A percentile compares a stretch with the other conserved stretches of the same genome.
Conservation (phyloP, 2,329 filamentous ascomycete species). For the Aspergillus sclerotialis region DNA sequence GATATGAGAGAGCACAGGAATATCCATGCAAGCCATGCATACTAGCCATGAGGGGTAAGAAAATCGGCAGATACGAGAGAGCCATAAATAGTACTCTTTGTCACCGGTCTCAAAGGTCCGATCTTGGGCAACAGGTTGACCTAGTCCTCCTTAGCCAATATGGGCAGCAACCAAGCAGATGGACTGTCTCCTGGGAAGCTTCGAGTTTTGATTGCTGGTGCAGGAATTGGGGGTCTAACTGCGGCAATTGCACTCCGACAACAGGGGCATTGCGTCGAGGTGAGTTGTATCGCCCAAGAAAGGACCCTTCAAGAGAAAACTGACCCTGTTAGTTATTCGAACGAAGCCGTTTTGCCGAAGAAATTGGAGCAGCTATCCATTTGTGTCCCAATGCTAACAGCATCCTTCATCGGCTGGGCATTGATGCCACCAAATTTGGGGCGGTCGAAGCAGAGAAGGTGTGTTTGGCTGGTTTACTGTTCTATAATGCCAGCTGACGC, state of each 20-base stretch:
- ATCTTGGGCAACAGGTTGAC: not conserved
- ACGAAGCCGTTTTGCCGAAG: constrained; percentile 49
- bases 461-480: not conserved
- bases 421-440: constrained; percentile 35
- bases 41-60: not conserved
- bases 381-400: constrained; percentile 56
- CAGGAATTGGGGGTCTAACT: constrained; percentile 27
- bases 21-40: no score
- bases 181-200: constrained; percentile 10
- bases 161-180: constrained; percentile 11
- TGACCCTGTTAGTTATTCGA: constrained; percentile 42
- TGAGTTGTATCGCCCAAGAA: constrained; percentile 1
- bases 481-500: constrained; percentile 4
- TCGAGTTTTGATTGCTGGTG: constrained; percentile 26
- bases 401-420: constrained; percentile 42
- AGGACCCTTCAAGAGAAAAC: not conserved
- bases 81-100: not conserved
- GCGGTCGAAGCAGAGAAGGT: constrained; percentile 29
- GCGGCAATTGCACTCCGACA: constrained; percentile 45
- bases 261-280: constrained; percentile 44
- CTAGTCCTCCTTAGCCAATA: constrained; percentile 6
- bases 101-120: not conserved
- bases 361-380: constrained; percentile 57
- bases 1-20: no score
- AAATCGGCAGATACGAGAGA: not conserved